Evolutionary conservation across 768 basidiomycete genomes (phyloP).

Genomic region (Calocera cornea): DNA sequence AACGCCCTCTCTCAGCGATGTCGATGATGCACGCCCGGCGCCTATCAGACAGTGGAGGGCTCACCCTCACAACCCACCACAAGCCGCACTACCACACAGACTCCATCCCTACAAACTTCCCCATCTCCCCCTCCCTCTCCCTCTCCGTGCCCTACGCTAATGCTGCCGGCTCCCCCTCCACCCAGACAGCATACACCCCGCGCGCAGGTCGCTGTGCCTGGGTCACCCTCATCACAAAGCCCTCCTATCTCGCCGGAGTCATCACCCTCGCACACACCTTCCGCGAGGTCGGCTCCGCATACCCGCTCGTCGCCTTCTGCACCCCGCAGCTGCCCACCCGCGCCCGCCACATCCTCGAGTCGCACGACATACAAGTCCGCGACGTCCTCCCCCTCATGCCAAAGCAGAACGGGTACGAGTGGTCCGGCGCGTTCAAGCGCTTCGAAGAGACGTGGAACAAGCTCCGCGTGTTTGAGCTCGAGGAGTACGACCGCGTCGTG

Average conservation of each 20-base stretch:
- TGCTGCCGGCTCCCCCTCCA: neutral
- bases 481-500: constrained; percentile 53
- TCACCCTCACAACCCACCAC: neutral
- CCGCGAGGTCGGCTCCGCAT: constrained; percentile 40
- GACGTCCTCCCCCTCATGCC: neutral
- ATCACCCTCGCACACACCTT: constrained; percentile 49
- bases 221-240: constrained; percentile 64
- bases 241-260: constrained; percentile 43
- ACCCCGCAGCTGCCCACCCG: constrained; percentile 43
- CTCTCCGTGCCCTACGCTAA: neutral
- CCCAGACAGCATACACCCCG: neutral
- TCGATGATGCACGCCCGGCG: neutral
- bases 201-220: constrained; percentile 33
- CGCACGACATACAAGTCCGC: neutral
- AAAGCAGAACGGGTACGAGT: neutral
- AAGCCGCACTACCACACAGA: neutral
- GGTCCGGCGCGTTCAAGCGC: constrained; percentile 11
- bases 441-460: constrained; percentile 29
- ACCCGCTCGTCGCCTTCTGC: constrained; percentile 69
- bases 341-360: constrained; percentile 36
- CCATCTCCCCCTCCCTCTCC: neutral
- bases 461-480: constrained; percentile 50
- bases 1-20: neutral
- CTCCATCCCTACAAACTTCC: neutral
- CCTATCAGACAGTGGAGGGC: neutral